Evolutionary conservation across 495 filamentous ascomycete genomes (phyloP), one percentile per base, ranked within the genome.

Genomic region (Durotheca rogersii): DNA sequence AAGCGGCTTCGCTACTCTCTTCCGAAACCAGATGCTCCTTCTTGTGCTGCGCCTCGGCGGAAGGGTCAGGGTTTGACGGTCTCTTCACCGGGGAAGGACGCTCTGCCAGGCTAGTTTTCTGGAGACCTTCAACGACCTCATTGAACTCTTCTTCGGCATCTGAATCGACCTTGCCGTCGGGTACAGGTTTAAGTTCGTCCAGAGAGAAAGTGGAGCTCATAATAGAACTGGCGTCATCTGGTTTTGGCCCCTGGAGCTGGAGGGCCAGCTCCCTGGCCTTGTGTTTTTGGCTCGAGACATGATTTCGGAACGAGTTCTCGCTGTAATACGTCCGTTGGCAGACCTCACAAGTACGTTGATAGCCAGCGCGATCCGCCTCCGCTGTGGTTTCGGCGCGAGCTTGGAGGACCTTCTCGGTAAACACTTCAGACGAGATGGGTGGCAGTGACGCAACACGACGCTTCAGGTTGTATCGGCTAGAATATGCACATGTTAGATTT

Each of bases 341-440:
- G 1, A 83, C 81, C 2, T 81, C 73, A 66, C 93, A 98, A 10
- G 75, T 67, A 56, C 84, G 91, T 64, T 96, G 89, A 64, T 89
- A 98, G 2, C 89, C 83, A 14, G 91, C 94, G 71, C 88, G 89
- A 41, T 90, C 87, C 34, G 89, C 90, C 40, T 90, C 88, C 9
- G 89, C 87, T 10, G 81, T 85, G 5, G 90, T 84, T 4, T 81
- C 81, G 20, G 89, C 89, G 63, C 95, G 88, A 45, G 89, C 90
- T 53, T 88, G 88, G n/a, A 97, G 75, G 27, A 97, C 94, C 70
- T 96, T 97, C 55, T 98, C 93, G 61, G 89, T 88, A 70, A 98
- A 98, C 4, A 86, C 76, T 66, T 97, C 92, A 27, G 92, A 92
- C 10, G 90, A 82, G 16, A 98, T 86, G 0, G 93, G 94, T 14